Evolutionary conservation across 2,329 filamentous ascomycete genomes (phyloP), one percentile per base, ranked within the genome.

Genomic region (Teratosphaeria epicoccoides): DNA sequence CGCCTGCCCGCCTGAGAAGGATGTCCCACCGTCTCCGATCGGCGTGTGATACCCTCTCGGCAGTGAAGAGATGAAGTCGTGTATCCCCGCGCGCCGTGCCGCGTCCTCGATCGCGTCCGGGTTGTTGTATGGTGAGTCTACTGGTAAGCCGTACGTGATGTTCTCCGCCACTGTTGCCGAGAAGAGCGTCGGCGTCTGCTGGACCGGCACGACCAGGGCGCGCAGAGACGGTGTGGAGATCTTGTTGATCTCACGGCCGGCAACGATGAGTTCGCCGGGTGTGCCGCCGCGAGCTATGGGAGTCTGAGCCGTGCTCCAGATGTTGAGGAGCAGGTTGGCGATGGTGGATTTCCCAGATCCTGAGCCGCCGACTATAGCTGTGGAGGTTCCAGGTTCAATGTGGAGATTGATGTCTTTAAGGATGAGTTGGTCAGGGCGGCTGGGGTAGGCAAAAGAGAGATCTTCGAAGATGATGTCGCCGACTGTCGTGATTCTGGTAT

Each of bases 331-430:
- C 0, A 97, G 71, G 0, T 85, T 80, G 0, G 85, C 77, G 29
- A 96, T 76, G 0, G 91, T 96, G 12, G 85, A 90, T 70, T 98
- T 97, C 1, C 93, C 91, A n/a, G 85, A 87, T 0, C 93, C 91
- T 0, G 89, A 95, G 0, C 79, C 72, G 1, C 91, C 90, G 2
- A 94, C 88, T 20, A 97, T 81, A 2, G 87, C 88, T 0, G 83
- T 83, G 58, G 81, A 86, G 3, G 78, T 81, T 22, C 83, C 82
- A 0, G 77, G 67, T 1, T 73, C 64, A 49, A 96, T 79, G 0
- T 69, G 71, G 6, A 95, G 71, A n/a, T 75, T 81, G n/a, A 95
- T 66, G 22, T 79, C 72, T 9, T 74, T 73, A 1, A 96, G 72
- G 0, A 88, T 79, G 0, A 52, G 58, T 33, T 71, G 71, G 1